Conservation (phyloP, 164 flowering plant genomes). For the Macadamia integrifolia region DNA sequence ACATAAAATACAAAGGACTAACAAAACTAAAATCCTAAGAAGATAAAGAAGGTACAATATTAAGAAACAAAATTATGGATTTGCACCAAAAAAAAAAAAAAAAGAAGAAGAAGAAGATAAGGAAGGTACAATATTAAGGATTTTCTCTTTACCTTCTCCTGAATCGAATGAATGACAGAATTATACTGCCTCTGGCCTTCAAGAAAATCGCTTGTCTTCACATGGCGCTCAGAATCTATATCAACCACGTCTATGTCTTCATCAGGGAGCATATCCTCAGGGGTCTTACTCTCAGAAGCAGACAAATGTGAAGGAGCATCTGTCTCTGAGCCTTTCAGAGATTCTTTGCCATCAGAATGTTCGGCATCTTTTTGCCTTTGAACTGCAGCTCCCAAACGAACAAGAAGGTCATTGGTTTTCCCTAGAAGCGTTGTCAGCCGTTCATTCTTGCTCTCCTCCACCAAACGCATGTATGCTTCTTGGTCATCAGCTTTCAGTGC, state of each 20-base stretch:
- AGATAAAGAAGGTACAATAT: no score
- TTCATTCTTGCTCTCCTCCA: constrained; percentile 98
- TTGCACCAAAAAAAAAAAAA: no score
- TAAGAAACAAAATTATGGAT: no score
- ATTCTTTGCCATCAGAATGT: constrained; percentile 48
- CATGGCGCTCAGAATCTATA: constrained; percentile 40
- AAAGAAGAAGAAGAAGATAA: neutral
- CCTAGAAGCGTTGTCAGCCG: constrained; percentile 82
- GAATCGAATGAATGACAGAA: constrained; percentile 84
- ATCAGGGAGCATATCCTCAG: constrained; percentile 34
- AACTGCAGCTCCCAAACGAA: constrained; percentile 90
- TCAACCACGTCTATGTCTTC: constrained; percentile 47
- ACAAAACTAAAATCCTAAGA: neutral
- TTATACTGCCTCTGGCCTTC: constrained; percentile 98
- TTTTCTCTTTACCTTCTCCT: constrained; percentile 65
- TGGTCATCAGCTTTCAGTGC: constrained; percentile 95
- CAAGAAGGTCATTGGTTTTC: constrained; percentile 90
- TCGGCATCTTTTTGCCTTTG: constrained; percentile 85
- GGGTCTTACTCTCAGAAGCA: constrained; percentile 37
- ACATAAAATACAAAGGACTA: neutral
- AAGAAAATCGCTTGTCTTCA: constrained; percentile 66
- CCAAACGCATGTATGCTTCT: constrained; percentile 95
- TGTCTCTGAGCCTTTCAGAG: constrained; percentile 46
- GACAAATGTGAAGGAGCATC: constrained; percentile 44
- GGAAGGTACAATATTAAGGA: neutral